A percentile compares a stretch with the other conserved stretches of the same genome.
Evolutionary conservation across 2,329 filamentous ascomycete species (phyloP).

Genomic region (Lanzia echinophila): DNA sequence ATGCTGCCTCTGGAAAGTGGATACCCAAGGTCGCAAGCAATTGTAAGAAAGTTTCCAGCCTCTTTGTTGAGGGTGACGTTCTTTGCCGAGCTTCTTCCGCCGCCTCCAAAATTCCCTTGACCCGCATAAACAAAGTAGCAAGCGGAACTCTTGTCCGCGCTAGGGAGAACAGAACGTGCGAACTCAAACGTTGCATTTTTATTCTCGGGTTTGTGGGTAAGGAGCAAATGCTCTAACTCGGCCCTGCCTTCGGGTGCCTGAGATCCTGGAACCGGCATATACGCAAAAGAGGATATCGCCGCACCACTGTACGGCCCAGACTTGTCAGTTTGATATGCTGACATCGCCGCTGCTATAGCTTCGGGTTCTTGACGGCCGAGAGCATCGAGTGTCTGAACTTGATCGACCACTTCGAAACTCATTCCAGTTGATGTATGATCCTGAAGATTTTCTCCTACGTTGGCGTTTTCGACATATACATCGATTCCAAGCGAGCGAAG

Average conservation of each 20-base stretch:
- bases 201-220: background rate
- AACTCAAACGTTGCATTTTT: background rate
- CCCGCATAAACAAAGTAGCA: background rate
- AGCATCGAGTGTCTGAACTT: background rate
- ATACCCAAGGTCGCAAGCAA: background rate
- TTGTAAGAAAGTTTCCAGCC: too few relatives aligned
- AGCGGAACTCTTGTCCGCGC: background rate
- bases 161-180: background rate
- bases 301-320: background rate
- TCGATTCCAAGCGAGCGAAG: background rate
- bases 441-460: slow-evolving; percentile 35
- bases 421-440: slow-evolving; percentile 23
- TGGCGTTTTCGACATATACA: slow-evolving; percentile 32
- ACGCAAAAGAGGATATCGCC: background rate
- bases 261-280: background rate
- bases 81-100: too few relatives aligned
- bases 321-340: background rate
- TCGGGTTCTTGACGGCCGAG: background rate
- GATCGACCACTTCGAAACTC: slow-evolving; percentile 4
- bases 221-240: background rate
- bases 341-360: background rate
- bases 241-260: background rate
- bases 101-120: background rate
- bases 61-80: too few relatives aligned
- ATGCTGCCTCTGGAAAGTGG: background rate